Conservation (phyloP, 352 stramenopile genomes). For the Pythium apleroticum region DNA sequence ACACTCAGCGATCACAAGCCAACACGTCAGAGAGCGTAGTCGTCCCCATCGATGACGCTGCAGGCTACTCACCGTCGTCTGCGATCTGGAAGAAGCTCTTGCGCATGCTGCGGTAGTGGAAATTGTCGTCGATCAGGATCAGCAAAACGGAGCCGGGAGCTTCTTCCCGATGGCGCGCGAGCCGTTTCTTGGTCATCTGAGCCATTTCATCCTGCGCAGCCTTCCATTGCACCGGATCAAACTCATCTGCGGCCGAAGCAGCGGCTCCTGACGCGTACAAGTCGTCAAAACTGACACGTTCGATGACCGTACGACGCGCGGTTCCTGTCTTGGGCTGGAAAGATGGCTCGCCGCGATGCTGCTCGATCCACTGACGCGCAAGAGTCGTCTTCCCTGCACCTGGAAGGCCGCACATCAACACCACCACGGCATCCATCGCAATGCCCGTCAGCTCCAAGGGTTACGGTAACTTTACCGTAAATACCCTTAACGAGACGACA, state of each 20-base stretch:
- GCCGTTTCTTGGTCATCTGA: slow-evolving; percentile 20
- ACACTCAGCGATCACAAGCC: not conserved
- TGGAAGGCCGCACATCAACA: slow-evolving; percentile 65
- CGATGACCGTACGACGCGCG: slow-evolving; percentile 2
- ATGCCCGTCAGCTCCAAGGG: no score
- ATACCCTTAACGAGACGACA: not conserved
- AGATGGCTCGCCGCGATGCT: not conserved
- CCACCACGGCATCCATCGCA: slow-evolving; percentile 27
- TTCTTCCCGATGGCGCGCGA: slow-evolving; percentile 1
- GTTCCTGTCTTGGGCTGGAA: not conserved
- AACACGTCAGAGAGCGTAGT: not conserved
- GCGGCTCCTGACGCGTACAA: slow-evolving; percentile 29
- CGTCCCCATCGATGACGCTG: not conserved
- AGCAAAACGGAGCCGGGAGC: slow-evolving; percentile 23
- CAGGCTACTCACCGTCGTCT: slow-evolving; percentile 31
- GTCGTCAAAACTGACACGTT: slow-evolving; percentile 63
- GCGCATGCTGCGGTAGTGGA: slow-evolving; percentile 63
- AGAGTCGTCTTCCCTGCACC: slow-evolving; percentile 73
- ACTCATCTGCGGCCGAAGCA: slow-evolving; percentile 12
- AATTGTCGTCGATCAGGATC: slow-evolving; percentile 73
- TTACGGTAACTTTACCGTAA: slow-evolving; percentile 8
- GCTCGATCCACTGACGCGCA: slow-evolving; percentile 28
- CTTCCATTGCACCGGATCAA: slow-evolving; percentile 60
- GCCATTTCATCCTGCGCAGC: slow-evolving; percentile 48
- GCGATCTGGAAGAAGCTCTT: slow-evolving; percentile 69